Evolutionary conservation across 176 grass and related monocot species (phyloP).

Genomic region (Cocos nucifera): DNA sequence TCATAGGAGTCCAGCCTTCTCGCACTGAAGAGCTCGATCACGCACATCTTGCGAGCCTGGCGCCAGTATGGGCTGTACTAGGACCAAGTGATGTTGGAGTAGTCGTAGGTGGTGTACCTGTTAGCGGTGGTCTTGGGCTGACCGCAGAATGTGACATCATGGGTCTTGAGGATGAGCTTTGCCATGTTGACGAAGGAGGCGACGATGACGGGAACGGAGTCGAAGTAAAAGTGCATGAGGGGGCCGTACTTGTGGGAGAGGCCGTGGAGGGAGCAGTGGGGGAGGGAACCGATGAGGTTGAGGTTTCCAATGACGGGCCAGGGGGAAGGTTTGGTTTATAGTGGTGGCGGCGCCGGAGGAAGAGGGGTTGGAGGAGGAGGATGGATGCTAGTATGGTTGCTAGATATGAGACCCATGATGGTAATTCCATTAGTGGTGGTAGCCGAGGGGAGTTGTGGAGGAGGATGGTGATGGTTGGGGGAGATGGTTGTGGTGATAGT

Average conservation of each 20-base stretch:
- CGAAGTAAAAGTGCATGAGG: neutral
- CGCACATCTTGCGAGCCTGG: constrained; percentile 3
- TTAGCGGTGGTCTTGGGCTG: neutral
- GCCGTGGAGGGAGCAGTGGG: constrained; percentile 1
- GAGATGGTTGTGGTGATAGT: no score
- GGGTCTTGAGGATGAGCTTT: neutral
- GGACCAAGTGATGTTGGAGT: neutral
- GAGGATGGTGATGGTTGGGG: no score
- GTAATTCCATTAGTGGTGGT: no score
- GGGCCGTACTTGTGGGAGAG: constrained; percentile 7
- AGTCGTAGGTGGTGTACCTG: neutral
- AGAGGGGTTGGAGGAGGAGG: no score
- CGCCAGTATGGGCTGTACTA: constrained; percentile 4
- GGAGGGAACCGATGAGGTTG: neutral
- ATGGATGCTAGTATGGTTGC: no score
- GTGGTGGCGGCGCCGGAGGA: no score
- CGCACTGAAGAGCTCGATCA: neutral
- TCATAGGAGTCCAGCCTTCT: neutral
- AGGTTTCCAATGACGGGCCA: no score
- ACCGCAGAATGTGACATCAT: neutral
- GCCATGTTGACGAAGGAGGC: constrained; percentile 7
- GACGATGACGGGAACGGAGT: neutral
- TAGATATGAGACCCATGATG: no score
- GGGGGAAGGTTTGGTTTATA: no score
- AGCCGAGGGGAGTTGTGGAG: no score